A percentile compares a stretch with the other conserved stretches of the same genome.
Evolutionary conservation across 176 grass and related monocot species (phyloP).

Genomic region (Rhynchospora breviuscula): DNA sequence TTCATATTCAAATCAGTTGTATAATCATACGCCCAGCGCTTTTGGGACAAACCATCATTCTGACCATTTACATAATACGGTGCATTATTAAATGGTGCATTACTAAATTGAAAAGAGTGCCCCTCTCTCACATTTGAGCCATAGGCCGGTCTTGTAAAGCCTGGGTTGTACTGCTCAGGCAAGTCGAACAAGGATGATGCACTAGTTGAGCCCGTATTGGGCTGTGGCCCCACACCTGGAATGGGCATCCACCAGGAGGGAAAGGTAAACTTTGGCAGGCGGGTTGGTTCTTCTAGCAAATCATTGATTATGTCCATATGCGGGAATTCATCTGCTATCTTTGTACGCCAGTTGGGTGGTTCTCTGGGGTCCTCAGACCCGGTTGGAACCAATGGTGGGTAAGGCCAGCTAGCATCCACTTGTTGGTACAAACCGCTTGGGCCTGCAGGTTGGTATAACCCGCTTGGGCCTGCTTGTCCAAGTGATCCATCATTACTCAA

Average conservation of each 20-base stretch:
- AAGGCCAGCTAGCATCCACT: not conserved
- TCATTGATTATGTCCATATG: slow-evolving; percentile 97
- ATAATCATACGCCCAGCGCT: slow-evolving; percentile 43
- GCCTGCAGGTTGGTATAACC: not conserved
- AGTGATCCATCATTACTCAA: slow-evolving; percentile 4
- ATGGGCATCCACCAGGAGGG: not conserved
- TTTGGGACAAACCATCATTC: slow-evolving; percentile 16
- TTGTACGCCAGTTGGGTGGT: slow-evolving; percentile 10
- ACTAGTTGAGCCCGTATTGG: slow-evolving; percentile 19
- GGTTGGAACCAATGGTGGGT: slow-evolving; percentile 9
- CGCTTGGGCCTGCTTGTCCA: not conserved
- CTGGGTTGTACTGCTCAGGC: slow-evolving; percentile 38
- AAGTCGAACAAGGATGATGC: slow-evolving; percentile 42
- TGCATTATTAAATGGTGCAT: slow-evolving; percentile 25
- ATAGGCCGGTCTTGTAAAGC: slow-evolving; percentile 19
- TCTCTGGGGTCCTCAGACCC: slow-evolving; percentile 6
- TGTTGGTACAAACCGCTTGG: not conserved
- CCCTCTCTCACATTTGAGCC: slow-evolving; percentile 42
- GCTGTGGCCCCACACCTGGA: not conserved
- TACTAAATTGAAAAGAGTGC: slow-evolving; percentile 9
- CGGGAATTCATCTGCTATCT: slow-evolving; percentile 66
- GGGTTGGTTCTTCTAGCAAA: slow-evolving; percentile 62
- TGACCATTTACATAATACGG: slow-evolving; percentile 37
- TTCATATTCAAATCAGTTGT: slow-evolving; percentile 40
- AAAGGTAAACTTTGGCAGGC: not conserved